Base-by-base conservation (phyloP, 768 basidiomycete genomes). In the Tricholoma flavovirens region DNA sequence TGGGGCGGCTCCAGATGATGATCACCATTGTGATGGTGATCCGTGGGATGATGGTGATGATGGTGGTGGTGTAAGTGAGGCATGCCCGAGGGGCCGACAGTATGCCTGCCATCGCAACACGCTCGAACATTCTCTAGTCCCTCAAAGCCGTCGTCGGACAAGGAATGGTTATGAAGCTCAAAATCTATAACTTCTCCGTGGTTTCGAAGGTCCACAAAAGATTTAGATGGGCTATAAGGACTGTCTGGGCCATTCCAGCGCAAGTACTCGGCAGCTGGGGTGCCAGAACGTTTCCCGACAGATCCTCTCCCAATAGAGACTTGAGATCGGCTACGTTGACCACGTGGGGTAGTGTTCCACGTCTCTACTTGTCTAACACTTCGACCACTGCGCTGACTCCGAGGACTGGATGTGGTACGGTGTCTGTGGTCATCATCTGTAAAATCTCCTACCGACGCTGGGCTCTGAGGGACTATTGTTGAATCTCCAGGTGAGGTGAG, bases 111-210 rank as follows among this genome's bases (percentile, higher is more conserved):
- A 67, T 92, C 90, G 63, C 90, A 93, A 67, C 91, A 93, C 1
- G 89, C 93, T 21, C 96, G 82, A 19, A 98, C 94, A 64, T 98
- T 98, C 74, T 98, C 95, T 54, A 98, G 70, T 0, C 93, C 94
- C 64, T 98, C 95, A 67, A 83, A 98, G 4, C 84, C 91, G 30
- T 85, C 85, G 60, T 91, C 90, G 11, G 84, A 87, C 59, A 81
- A 68, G 19, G 77, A 77, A 17, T 84, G 87, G 17, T 83, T 89
- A 62, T 94, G 86, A 30, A 93, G 74, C 72, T 95, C 91, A 64
- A 95, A 90, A 63, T 90, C 89, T 1, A 89, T 73, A 19, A 86
- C 90, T 2, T 84, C 84, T 0, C 83, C 80, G 11, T 69, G 67
- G 22, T 63, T 62, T 24, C 59, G 63, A 9, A 83, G 78, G 54